Evolutionary conservation across 495 filamentous ascomycete genomes (phyloP), one percentile per base, ranked within the genome.

Genomic region (Trichocladium antarcticum): DNA sequence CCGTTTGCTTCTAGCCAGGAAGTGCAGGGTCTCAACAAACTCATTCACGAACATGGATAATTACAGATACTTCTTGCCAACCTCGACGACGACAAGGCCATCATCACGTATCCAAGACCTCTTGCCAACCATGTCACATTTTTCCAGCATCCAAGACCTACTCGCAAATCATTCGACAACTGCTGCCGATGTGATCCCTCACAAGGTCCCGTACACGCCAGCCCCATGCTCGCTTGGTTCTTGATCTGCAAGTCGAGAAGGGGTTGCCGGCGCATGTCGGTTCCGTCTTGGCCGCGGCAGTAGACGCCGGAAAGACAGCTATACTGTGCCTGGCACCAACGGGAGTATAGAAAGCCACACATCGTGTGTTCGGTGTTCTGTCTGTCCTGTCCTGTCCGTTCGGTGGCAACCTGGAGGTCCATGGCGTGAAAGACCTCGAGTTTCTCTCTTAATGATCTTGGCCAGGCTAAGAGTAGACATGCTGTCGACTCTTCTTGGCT

Each of bases 141-240:
- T 5, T 10, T 29, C 27, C n/a, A n/a, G n/a, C n/a, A n/a, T n/a
- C n/a, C n/a, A n/a, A n/a, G n/a, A n/a, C n/a, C n/a, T n/a, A 10
- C 27, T 59, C 50, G 70, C 6, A 61, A 45, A 52, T 70, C 67
- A 21, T 71, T 71, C 37, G 36, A 64, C 54, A 74, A 37, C 58
- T 74, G 66, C 60, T 74, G 69, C 31, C 65, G 65, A 62, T 64
- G 68, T 19, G 57, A 58, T 8, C 61, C 67, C 14, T 66, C 71
- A 49, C 70, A 72, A 1, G 65, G 63, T 31, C 68, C 68, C 38
- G 66, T 71, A 49, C 68, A 74, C 37, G 53, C 45, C 53, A 68
- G 51, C 1, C 68, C 66, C 20, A 51, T 53, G 12, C 16, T 41
- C 17, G 65, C 60, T 53, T 69, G 65, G 56, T 69, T 66, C 41